Evolutionary conservation across 2,329 filamentous ascomycete genomes (phyloP), one percentile per base, ranked within the genome.

Genomic region (Apiospora arundinis): DNA sequence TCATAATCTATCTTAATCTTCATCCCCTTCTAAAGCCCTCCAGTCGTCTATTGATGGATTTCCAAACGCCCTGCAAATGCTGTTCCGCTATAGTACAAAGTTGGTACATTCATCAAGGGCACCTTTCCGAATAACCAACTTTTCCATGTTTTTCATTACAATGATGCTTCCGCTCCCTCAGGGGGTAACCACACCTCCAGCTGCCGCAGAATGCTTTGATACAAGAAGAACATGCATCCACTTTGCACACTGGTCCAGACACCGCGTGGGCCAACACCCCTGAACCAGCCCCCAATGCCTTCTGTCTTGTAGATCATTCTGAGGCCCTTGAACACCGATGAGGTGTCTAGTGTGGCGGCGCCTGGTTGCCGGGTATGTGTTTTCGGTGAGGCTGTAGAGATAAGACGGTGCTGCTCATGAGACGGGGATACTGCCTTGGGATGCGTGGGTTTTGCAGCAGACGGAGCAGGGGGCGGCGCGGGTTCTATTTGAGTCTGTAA

Each of bases 221-320:
- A 98, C 81, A 98, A 86, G 76, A 98, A 95, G 80, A 98, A 86
- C 95, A 98, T 98, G 75, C 94, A 97, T 56, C 95, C 93, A 78
- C 93, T 97, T 85, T 99, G 96, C 71, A 98, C 94, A 78, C 95
- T 97, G 28, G 96, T 99, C 96, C 96, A 99, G 18, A 98, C 94
- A 71, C 92, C 92, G 70, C 96, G 90, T 1, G 96, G 96, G 0
- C 95, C 95, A 1, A 99, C 95, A 37, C 96, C 96, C 71, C 96
- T 90, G 83, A 99, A 99, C 91, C 94, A 97, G 1, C 96, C 97
- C 2, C 89, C 89, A 21, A 98, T 76, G 1, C 96, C 96, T 82
- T 99, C 96, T 7, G 92, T 94, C 75, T 89, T 91, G 83, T 98
- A 99, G 77, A 99, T 97, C 74, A 97, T 88, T 76, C 88, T 91